phyloP scores from a whole-genome alignment of 768 basidiomycete species.

The Termitomyces sp. region DNA sequence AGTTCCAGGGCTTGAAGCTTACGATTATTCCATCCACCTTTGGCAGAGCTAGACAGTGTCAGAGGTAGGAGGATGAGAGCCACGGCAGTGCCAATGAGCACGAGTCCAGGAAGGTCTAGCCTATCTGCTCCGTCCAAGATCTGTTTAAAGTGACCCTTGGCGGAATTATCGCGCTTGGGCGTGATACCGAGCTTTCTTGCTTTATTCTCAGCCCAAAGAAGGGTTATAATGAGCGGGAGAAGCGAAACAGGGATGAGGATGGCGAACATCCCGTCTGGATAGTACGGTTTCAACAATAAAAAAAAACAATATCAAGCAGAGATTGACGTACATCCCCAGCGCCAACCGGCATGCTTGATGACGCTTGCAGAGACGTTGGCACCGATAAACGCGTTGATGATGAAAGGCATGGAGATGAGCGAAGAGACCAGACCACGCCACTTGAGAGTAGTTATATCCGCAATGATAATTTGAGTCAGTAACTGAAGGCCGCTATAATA shows the following conservation, averaged over 20 bases:
- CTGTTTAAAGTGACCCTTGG: constrained; percentile 14
- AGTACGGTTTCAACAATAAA: neutral
- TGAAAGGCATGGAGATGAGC: constrained; percentile 46
- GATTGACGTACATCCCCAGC: constrained; percentile 61
- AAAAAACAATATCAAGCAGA: neutral
- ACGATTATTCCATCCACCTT: constrained; percentile 45
- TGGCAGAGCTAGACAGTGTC: constrained; percentile 40
- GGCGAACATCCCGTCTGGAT: constrained; percentile 51
- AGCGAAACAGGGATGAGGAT: constrained; percentile 50
- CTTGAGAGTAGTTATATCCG: constrained; percentile 54
- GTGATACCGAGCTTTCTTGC: constrained; percentile 34
- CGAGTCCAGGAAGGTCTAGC: constrained; percentile 49
- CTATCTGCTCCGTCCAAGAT: constrained; percentile 24
- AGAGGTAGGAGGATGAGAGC: constrained; percentile 53
- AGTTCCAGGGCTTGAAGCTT: constrained; percentile 13
- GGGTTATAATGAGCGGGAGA: constrained; percentile 47
- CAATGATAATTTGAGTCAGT: constrained; percentile 62
- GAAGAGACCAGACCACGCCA: constrained; percentile 42
- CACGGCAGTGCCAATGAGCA: constrained; percentile 44
- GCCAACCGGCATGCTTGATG: constrained; percentile 44
- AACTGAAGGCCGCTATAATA: constrained; percentile 53
- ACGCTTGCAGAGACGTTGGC: constrained; percentile 53
- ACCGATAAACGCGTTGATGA: constrained; percentile 66
- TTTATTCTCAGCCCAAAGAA: constrained; percentile 52
- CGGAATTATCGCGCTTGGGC: neutral